phyloP scores from a whole-genome alignment of 305 asterid species.

The Fraxinus sp. region DNA sequence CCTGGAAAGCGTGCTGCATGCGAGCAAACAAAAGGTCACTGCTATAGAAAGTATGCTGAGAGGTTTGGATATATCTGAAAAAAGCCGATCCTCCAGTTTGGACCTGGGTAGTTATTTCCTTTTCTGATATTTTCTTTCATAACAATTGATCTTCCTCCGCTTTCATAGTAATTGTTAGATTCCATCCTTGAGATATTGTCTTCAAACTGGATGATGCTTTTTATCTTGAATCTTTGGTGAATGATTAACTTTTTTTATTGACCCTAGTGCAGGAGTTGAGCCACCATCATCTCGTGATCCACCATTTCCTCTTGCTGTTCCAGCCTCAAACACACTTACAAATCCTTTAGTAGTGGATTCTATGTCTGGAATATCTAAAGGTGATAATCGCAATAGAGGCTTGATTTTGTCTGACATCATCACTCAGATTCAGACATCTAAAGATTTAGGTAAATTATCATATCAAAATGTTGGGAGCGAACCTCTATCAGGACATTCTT shows the following conservation, averaged over 20 bases:
- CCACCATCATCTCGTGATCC: constrained; percentile 99
- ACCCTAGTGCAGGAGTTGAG: constrained; percentile 99
- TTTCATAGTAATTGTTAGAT: constrained; percentile 14
- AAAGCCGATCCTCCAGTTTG: constrained; percentile 86
- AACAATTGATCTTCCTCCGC: constrained; percentile 1
- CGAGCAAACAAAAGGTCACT: constrained; percentile 96
- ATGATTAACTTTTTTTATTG: constrained; percentile 51
- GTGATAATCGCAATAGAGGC: constrained; percentile 77
- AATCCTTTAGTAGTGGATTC: constrained; percentile 55
- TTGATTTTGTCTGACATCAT: constrained; percentile 83
- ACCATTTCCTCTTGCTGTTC: constrained; percentile 95
- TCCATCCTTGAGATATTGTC: constrained; percentile 10
- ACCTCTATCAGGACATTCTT: constrained; percentile 31
- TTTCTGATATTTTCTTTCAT: constrained; percentile 28
- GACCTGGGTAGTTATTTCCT: constrained; percentile 80
- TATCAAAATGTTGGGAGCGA: constrained; percentile 67
- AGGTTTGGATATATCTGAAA: constrained; percentile 80
- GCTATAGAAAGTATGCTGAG: constrained; percentile 98
- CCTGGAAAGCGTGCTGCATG: constrained; percentile 90
- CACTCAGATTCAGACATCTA: constrained; percentile 92
- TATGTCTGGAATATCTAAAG: constrained; percentile 58
- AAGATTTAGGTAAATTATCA: constrained; percentile 68
- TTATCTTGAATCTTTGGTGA: constrained; percentile 30
- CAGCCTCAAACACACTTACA: constrained; percentile 76
- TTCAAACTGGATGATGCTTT: background rate